Conservation (phyloP, 108 stramenopile species). For the Pseudonitzschia pungens region DNA sequence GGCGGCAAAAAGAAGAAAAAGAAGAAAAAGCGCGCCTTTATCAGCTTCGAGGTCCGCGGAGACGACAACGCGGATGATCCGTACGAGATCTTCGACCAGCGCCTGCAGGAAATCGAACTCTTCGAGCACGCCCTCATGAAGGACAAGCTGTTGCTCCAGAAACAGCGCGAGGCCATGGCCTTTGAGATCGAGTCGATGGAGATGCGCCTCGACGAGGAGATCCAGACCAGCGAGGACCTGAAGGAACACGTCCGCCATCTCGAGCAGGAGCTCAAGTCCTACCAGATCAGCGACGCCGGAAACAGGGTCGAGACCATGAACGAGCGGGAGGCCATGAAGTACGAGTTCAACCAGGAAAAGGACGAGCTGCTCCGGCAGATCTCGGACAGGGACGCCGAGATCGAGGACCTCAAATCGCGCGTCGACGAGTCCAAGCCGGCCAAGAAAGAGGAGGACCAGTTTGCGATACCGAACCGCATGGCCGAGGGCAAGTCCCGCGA, state of each 20-base stretch:
- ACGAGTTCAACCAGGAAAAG: neutral
- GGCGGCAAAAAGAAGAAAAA: neutral
- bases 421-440: neutral
- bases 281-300: constrained; percentile 5
- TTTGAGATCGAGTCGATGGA: constrained; percentile 22
- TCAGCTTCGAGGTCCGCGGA: neutral
- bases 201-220: constrained; percentile 19
- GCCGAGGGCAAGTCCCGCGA: constrained; percentile 19
- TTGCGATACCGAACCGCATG: neutral
- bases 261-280: neutral
- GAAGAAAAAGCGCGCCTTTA: constrained; percentile 5
- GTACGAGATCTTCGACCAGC: neutral
- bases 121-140: neutral
- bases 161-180: constrained; percentile 15
- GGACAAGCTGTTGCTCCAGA: constrained; percentile 1
- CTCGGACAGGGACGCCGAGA: neutral
- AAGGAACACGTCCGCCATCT: constrained; percentile 3
- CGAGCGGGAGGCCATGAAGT: neutral
- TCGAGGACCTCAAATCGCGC: constrained; percentile 5
- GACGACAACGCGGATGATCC: neutral
- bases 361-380: neutral
- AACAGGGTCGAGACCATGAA: neutral
- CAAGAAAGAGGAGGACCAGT: neutral
- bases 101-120: constrained; percentile 6
- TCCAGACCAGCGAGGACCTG: neutral